phyloP scores from a whole-genome alignment of 495 filamentous ascomycete genomes.

The Tuber borchii region DNA sequence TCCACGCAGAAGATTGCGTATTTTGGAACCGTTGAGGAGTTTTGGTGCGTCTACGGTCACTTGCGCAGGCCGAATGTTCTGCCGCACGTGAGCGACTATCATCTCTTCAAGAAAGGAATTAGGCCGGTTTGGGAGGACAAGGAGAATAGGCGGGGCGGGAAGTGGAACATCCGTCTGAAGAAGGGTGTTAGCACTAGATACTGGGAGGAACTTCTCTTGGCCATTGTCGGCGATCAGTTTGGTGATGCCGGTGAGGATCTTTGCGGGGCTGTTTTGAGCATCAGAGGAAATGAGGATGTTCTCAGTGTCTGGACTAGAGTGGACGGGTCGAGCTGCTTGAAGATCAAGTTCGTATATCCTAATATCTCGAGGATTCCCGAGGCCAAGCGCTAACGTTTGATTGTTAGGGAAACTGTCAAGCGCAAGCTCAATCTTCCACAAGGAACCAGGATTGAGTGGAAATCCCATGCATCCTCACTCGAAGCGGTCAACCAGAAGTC shows the following conservation, averaged over 20 bases:
- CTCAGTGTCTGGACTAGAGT: conserved; percentile 95
- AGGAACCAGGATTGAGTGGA: conserved; percentile 89
- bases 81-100: conserved; percentile 92
- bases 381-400: neutral
- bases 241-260: conserved; percentile 89
- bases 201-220: conserved; percentile 92
- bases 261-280: conserved; percentile 87
- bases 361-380: neutral
- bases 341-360: conserved; percentile 68
- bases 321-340: conserved; percentile 85
- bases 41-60: conserved; percentile 87
- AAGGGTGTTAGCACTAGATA: conserved; percentile 95
- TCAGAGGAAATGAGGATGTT: conserved; percentile 91
- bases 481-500: conserved; percentile 40
- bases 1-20: conserved; percentile 78
- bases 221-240: conserved; percentile 91
- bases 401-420: conserved; percentile 80
- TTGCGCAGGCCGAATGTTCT: conserved; percentile 81
- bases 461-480: conserved; percentile 65
- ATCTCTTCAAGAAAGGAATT: conserved; percentile 95
- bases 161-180: conserved; percentile 93
- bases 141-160: conserved; percentile 89
- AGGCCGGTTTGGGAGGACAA: conserved; percentile 98
- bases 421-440: conserved; percentile 73
- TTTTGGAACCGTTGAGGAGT: conserved; percentile 78